Evolutionary conservation across 345 rosid species (phyloP).

Genomic region (Ceriops tagal): DNA sequence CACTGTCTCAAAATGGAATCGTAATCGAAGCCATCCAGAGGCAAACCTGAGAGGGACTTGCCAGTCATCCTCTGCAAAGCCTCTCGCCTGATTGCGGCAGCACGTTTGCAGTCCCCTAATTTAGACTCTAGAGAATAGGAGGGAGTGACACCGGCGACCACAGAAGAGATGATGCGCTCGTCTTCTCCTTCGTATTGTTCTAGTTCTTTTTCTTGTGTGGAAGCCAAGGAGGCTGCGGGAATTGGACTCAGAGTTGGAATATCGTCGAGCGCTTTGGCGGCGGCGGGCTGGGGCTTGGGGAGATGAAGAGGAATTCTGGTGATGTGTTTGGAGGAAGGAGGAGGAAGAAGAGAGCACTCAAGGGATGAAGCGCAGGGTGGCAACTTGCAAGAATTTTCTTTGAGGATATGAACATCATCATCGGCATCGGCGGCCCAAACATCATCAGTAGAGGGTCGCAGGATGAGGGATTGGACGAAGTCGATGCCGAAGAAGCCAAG

Average conservation of each 20-base stretch:
- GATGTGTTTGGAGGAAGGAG: not conserved
- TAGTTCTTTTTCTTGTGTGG: no score
- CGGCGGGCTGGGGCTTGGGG: not conserved
- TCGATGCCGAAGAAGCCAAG: conserved; percentile 39
- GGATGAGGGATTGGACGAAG: conserved; percentile 36
- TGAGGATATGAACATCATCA: conserved; percentile 2
- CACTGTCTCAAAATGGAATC: conserved; percentile 43
- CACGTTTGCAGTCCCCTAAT: conserved; percentile 39
- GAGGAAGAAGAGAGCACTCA: conserved; percentile 11
- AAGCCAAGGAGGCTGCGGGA: not conserved
- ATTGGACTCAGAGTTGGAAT: not conserved
- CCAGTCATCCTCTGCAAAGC: conserved; percentile 36
- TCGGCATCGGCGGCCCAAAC: conserved; percentile 24
- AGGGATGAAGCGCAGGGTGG: conserved; percentile 26
- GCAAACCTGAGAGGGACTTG: conserved; percentile 33
- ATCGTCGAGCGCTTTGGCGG: conserved; percentile 9
- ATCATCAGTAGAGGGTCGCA: conserved; percentile 30
- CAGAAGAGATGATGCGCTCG: conserved; percentile 35
- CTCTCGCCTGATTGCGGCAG: conserved; percentile 38
- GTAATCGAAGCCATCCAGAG: conserved; percentile 38
- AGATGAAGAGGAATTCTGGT: not conserved
- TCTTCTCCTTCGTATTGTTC: conserved; percentile 14
- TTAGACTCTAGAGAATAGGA: conserved; percentile 45
- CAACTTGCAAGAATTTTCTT: conserved; percentile 14
- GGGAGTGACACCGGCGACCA: conserved; percentile 30